Evolutionary conservation across 805 yeast genomes (phyloP).

Genomic region (Sporopachydermia lactativora): DNA sequence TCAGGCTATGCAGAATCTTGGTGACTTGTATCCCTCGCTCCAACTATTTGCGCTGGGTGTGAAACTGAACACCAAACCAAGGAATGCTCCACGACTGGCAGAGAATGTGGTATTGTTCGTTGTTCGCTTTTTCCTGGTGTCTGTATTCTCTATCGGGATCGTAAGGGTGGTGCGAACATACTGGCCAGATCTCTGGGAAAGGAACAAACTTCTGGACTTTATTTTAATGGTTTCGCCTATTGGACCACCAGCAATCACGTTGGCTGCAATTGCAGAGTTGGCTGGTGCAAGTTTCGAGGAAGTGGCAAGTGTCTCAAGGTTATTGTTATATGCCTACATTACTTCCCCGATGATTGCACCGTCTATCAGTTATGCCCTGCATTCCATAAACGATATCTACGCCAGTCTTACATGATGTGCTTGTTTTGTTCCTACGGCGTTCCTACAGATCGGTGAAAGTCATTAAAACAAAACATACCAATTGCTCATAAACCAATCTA

Average conservation of each 20-base stretch:
- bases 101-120: conserved; percentile 6
- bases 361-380: conserved; percentile 9
- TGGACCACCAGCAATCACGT: conserved; percentile 12
- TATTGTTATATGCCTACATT: conserved; percentile 9
- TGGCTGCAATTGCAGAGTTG: conserved; percentile 12
- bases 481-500: too few relatives aligned
- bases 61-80: conserved; percentile 8
- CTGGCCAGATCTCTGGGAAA: conserved; percentile 8
- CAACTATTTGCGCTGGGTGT: conserved; percentile 11
- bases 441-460: too few relatives aligned
- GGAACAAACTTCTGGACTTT: conserved; percentile 10
- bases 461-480: too few relatives aligned
- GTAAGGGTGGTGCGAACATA: conserved; percentile 7
- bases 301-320: conserved; percentile 8
- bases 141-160: conserved; percentile 7
- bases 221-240: conserved; percentile 11
- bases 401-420: not conserved
- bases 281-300: conserved; percentile 11
- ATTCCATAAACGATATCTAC: conserved; percentile 7
- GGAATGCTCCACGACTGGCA: conserved; percentile 6
- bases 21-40: conserved; percentile 12
- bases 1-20: conserved; percentile 8
- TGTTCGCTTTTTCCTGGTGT: conserved; percentile 8
- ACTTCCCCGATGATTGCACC: conserved; percentile 11
- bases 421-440: too few relatives aligned